Evolutionary conservation across 345 rosid species (phyloP), one percentile per base, ranked within the genome.

Genomic region (Eucalyptus virginea): DNA sequence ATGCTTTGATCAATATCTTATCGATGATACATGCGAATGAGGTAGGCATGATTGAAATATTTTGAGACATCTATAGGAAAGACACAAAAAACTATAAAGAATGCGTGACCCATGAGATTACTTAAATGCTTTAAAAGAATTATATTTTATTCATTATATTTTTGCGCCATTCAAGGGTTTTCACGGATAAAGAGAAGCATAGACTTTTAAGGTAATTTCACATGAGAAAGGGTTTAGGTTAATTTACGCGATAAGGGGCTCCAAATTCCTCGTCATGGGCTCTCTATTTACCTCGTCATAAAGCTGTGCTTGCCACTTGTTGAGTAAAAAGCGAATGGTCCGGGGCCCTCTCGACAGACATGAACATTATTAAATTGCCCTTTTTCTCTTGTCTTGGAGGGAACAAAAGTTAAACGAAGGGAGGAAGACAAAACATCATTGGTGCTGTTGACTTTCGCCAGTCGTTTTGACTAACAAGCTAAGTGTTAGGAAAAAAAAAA

Each of bases 81-180:
- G 5, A 52, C 0, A 21, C 9, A 52, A 52, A 52, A 1, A 52
- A 21, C 0, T 52, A 1, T 52, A 52, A 2, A 8, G 0, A 52
- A 1, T 52, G 11, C 5, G 1, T 21, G 1, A 21, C 0, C 2
- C 2, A 8, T 19, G 2, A 52, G 3, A 19, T 19, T 19, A 19
- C 2, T 52, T 52, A 52, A 8, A 52, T 1, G 5, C 58, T 52
- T 21, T 19, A 52, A 52, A 52, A 52, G 58, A 52, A 52, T 56
- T 26, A 24, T 13, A 56, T 56, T 56, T 56, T 11, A 28, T 14
- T 17, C 2, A 4, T 30, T 28, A 28, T 30, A 28, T 30, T 62
- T 30, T 62, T 62, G 32, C 32, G 17, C 69, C 32, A 62, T 62
- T 62, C 17, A 12, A 62, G 69, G 69, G 34, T 62, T 30, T 62